A percentile compares a stretch with the other conserved stretches of the same genome.
Evolutionary conservation across 305 asterid species (phyloP).

Genomic region (Fraxinus albicans): DNA sequence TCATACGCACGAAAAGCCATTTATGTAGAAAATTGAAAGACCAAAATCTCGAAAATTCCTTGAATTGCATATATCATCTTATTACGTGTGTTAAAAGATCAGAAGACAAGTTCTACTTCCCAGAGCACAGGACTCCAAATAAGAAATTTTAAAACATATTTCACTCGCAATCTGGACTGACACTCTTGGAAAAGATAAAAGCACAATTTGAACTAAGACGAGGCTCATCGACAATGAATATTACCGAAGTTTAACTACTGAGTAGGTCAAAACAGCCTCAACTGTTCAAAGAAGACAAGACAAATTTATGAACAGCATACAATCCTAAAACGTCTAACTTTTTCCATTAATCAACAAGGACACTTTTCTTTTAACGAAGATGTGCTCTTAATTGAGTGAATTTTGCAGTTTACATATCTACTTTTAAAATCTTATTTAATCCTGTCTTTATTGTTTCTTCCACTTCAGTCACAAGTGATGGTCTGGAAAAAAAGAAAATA

Average conservation of each 20-base stretch:
- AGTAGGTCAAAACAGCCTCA: neutral
- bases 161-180: neutral
- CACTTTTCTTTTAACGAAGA: neutral
- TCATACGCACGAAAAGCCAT: neutral
- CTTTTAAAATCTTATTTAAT: neutral
- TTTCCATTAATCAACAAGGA: neutral
- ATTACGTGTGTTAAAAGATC: neutral
- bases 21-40: neutral
- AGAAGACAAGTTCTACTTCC: neutral
- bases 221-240: neutral
- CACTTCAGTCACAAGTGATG: neutral
- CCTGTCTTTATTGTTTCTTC: neutral
- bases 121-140: neutral
- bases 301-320: neutral
- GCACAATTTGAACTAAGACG: neutral
- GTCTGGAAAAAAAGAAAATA: neutral
- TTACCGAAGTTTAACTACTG: neutral
- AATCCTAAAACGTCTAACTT: neutral
- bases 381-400: neutral
- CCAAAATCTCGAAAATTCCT: neutral
- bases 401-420: neutral
- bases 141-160: neutral
- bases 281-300: neutral
- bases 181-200: neutral
- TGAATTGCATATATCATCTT: neutral